Conservation (phyloP, 2,329 filamentous ascomycete species). For the Pyrenochaeta sp. region DNA sequence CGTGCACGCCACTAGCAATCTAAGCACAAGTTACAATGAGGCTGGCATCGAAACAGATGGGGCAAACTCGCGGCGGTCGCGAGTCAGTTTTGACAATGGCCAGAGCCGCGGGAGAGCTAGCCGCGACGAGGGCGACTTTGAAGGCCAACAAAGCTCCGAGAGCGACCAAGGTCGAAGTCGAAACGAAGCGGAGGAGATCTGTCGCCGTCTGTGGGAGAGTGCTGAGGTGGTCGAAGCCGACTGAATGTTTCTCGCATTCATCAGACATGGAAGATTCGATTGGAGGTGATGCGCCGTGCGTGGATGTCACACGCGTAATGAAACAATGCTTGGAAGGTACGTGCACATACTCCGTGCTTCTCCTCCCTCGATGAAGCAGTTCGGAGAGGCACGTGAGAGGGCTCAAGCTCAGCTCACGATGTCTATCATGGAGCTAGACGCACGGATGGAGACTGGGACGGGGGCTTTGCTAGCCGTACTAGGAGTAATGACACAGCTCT, state of each 20-base stretch:
- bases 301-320: background rate
- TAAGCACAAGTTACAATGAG: constrained; percentile 44
- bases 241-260: constrained; percentile 27
- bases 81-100: constrained; percentile 42
- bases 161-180: constrained; percentile 35
- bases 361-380: background rate
- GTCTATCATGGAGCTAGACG: constrained; percentile 1
- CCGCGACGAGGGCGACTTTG: constrained; percentile 32
- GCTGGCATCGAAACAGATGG: constrained; percentile 37
- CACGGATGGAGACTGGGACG: constrained; percentile 2
- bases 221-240: constrained; percentile 47
- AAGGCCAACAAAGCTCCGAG: constrained; percentile 40
- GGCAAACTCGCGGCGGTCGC: constrained; percentile 32
- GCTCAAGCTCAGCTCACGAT: background rate
- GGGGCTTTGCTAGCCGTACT: constrained; percentile 5
- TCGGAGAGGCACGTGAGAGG: background rate
- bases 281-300: background rate
- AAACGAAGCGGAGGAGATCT: constrained; percentile 51
- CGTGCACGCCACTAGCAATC: constrained; percentile 36
- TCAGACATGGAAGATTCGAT: constrained; percentile 11
- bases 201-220: constrained; percentile 52
- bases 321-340: constrained; percentile 9
- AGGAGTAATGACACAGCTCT: constrained; percentile 3
- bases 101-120: constrained; percentile 21
- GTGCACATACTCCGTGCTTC: constrained; percentile 8